A percentile compares a stretch with the other conserved stretches of the same genome.
phyloP scores from a whole-genome alignment of 140 eudicot genomes.

The Senecio squalidus region DNA sequence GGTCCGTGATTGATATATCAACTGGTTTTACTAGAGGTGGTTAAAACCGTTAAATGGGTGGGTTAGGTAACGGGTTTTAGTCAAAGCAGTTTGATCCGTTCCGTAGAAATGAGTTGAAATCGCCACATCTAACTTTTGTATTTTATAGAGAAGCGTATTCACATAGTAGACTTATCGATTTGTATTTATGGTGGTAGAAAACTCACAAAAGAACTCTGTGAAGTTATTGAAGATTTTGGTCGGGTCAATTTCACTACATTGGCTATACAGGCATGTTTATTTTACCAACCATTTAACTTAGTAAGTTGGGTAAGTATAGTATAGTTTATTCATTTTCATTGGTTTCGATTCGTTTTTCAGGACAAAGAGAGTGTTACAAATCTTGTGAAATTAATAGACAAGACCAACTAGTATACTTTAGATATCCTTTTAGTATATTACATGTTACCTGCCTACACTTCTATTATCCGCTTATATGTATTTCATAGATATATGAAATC shows the following conservation, averaged over 20 bases:
- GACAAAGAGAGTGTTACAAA: conserved; percentile 91
- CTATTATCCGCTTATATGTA: too few relatives aligned
- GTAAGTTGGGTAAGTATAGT: conserved; percentile 1
- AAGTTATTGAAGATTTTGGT: conserved; percentile 69
- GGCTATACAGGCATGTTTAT: conserved; percentile 74
- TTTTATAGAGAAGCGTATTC: neutral
- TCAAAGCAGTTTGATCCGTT: too few relatives aligned
- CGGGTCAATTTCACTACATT: conserved; percentile 77
- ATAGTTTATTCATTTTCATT: neutral
- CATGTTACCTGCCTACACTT: too few relatives aligned
- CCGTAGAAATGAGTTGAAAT: too few relatives aligned
- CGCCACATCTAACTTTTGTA: too few relatives aligned
- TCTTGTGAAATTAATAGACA: conserved; percentile 87
- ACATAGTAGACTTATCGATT: neutral
- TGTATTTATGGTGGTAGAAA: conserved; percentile 43
- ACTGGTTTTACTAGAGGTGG: too few relatives aligned
- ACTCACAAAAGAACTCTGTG: conserved; percentile 92
- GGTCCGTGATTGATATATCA: neutral
- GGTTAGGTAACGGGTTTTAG: too few relatives aligned
- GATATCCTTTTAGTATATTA: conserved; percentile 67
- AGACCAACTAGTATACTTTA: conserved; percentile 85
- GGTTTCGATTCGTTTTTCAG: conserved; percentile 30
- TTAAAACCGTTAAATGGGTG: too few relatives aligned
- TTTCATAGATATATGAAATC: neutral
- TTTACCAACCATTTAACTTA: neutral